phyloP scores from a whole-genome alignment of 805 yeast species.

The Hanseniaspora lindneri region DNA sequence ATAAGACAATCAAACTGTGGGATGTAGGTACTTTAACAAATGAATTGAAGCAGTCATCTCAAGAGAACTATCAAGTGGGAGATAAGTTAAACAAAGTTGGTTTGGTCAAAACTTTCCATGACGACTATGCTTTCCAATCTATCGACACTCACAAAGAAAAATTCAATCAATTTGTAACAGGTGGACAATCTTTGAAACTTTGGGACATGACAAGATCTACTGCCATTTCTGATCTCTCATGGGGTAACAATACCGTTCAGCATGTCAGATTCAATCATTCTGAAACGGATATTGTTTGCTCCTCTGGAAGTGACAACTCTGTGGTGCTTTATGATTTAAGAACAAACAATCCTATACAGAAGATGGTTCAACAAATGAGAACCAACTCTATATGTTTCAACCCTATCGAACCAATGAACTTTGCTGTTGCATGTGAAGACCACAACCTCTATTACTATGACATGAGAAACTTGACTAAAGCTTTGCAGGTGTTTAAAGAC shows the following conservation, averaged over 20 bases:
- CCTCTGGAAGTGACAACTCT: constrained; percentile 83
- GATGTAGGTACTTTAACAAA: constrained; percentile 42
- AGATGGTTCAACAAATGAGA: constrained; percentile 67
- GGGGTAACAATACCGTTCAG: constrained; percentile 92
- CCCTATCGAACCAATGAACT: constrained; percentile 93
- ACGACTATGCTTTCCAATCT: constrained; percentile 73
- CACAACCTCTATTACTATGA: constrained; percentile 92
- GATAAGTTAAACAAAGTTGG: constrained; percentile 35
- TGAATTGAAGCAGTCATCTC: constrained; percentile 31
- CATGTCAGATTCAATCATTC: constrained; percentile 79
- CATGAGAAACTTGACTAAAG: constrained; percentile 78
- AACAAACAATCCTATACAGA: constrained; percentile 84
- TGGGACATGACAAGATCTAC: constrained; percentile 81
- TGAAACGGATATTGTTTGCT: constrained; percentile 78
- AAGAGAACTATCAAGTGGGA: constrained; percentile 20
- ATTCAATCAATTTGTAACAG: constrained; percentile 63
- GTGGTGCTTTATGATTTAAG: constrained; percentile 82
- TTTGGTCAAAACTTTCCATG: constrained; percentile 63
- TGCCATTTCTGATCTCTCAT: constrained; percentile 64
- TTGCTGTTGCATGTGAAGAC: constrained; percentile 87
- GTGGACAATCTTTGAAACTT: constrained; percentile 78
- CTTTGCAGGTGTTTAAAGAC: constrained; percentile 79
- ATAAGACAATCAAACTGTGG: constrained; percentile 84
- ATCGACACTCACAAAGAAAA: constrained; percentile 76
- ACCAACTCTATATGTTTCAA: constrained; percentile 88